Conservation (phyloP, 2,329 filamentous ascomycete genomes). For the Taxawa tesnikishii region DNA sequence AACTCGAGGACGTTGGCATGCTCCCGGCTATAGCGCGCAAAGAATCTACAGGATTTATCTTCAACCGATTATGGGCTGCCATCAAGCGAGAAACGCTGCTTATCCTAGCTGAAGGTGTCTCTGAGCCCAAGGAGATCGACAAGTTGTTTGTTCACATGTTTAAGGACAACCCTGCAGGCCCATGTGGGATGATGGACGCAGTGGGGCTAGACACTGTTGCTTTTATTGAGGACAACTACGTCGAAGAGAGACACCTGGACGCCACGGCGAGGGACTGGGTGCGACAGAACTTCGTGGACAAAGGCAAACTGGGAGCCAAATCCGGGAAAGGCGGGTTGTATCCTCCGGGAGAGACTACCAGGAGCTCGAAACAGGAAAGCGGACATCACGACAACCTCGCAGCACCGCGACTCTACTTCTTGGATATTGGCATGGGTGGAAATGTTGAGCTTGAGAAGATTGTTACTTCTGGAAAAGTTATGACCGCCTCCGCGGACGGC, state of each 20-base stretch:
- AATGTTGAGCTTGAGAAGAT: not conserved
- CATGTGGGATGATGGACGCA: constrained; percentile 34
- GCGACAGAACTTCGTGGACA: constrained; percentile 29
- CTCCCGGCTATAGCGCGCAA: constrained; percentile 30
- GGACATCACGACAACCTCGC: constrained; percentile 1
- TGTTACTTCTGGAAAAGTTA: not conserved
- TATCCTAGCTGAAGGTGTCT: constrained; percentile 39
- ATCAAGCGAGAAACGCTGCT: constrained; percentile 40
- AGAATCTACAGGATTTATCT: constrained; percentile 42
- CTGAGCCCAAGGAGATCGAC: constrained; percentile 38
- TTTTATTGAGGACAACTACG: constrained; percentile 42
- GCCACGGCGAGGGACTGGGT: constrained; percentile 33
- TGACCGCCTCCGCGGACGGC: constrained; percentile 1
- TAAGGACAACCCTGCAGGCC: constrained; percentile 12
- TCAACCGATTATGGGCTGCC: constrained; percentile 46
- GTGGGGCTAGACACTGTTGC: constrained; percentile 42
- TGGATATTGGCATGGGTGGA: constrained; percentile 2
- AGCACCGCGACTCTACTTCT: no score
- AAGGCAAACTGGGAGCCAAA: constrained; percentile 33
- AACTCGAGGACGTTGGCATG: constrained; percentile 27
- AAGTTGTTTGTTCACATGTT: constrained; percentile 31
- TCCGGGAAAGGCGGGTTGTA: constrained; percentile 10
- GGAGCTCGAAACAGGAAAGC: not conserved
- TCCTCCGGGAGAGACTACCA: not conserved
- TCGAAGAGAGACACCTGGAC: constrained; percentile 34